Evolutionary conservation across 345 rosid species (phyloP), one percentile per base, ranked within the genome.

Genomic region (Heritiera fomes): DNA sequence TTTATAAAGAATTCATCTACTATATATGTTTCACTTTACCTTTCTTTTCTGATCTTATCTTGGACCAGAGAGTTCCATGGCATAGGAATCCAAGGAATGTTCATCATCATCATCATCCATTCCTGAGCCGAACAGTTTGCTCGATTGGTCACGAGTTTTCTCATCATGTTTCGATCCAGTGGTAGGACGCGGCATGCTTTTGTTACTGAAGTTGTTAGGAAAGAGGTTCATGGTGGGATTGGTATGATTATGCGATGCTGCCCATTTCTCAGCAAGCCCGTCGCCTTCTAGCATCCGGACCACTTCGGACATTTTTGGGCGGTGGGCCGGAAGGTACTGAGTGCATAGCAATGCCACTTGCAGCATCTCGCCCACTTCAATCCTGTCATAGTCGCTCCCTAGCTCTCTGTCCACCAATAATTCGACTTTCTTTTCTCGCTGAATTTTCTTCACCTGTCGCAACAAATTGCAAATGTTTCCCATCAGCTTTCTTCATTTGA

Each of bases 41-140:
- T 73, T 34, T 7, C 20, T 14, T 64, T 62, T 32, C 6, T 2
- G 1, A 13, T 28, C 56, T 83, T 83, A 95, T 83, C 98, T 87
- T n/a, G 98, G 98, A 70, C 98, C 95, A n/a, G 98, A 95, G 67
- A 93, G 91, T 80, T 95, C 98, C 97, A 95, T 95, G 49, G 98
- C 97, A 2, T 86, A 86, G 82, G 91, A 87, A 84, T 93, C 95
- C 80, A 92, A 86, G 5, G 97, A 91, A 7, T 83, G 88, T 32
- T 89, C 91, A 69, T 92, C 93, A 62, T 91, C 97, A 30, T 91
- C 97, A 8, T 93, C 93, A 0, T 89, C 97, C 78, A 86, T 87
- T 6, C 86, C 76, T 32, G 72, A 77, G 63, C 91, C 89, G 34
- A 91, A 85, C 84, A 87, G 65, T 76, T 82, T 88, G 86, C 86